Percentiles rank a stretch among this genome's conserved stretches.
Evolutionary conservation across 225 moss, liverwort and hornwort genomes (phyloP).

Genomic region (Physcomitrellopsis africana): DNA sequence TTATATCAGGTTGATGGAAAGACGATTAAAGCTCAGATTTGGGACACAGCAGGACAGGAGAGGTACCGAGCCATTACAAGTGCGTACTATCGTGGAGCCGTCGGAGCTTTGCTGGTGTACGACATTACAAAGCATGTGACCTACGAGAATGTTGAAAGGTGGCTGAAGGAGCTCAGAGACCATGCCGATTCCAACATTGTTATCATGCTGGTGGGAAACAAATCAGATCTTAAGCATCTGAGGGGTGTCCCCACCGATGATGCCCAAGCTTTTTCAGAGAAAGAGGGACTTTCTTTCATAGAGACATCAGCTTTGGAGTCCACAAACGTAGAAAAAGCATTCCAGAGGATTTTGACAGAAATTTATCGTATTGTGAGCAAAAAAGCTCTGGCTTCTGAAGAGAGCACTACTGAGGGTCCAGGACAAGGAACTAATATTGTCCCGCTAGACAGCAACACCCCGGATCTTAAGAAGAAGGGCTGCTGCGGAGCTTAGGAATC

Average conservation of each 20-base stretch:
- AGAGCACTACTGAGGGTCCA: no score
- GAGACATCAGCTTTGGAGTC: slow-evolving; percentile 32
- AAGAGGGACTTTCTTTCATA: slow-evolving; percentile 39
- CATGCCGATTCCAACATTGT: no score
- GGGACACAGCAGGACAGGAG: slow-evolving; percentile 23
- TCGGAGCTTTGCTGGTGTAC: slow-evolving; percentile 11
- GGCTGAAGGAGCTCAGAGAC: slow-evolving; percentile 31
- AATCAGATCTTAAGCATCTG: no score
- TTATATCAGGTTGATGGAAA: slow-evolving; percentile 22
- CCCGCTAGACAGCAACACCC: slow-evolving; percentile 15
- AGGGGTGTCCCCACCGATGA: no score
- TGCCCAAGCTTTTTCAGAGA: slow-evolving; percentile 38
- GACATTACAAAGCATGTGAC: slow-evolving; percentile 17
- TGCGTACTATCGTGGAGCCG: slow-evolving; percentile 40
- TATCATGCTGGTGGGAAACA: no score
- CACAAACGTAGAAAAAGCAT: no score
- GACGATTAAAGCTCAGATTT: slow-evolving; percentile 31
- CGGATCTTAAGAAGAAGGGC: slow-evolving; percentile 21
- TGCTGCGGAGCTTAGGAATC: slow-evolving; percentile 18
- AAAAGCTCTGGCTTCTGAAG: no score
- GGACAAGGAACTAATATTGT: slow-evolving; percentile 58
- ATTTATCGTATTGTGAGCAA: no score
- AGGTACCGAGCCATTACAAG: slow-evolving; percentile 43
- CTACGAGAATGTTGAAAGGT: slow-evolving; percentile 42
- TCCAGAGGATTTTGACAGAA: no score